Evolutionary conservation across 1,139 yeast species (phyloP).

Genomic region (Hansenula sp.): DNA sequence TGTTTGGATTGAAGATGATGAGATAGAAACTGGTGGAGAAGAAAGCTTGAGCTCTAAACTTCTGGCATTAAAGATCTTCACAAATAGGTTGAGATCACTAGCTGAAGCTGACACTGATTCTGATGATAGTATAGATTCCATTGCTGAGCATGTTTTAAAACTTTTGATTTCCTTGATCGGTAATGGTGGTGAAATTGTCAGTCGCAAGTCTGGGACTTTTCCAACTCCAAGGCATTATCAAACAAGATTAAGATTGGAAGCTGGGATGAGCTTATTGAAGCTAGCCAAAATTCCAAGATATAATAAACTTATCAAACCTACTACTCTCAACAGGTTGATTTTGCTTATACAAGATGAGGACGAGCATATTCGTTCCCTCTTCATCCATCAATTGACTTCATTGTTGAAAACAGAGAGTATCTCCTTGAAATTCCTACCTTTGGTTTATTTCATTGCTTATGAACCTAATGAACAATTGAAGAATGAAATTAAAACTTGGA

Average conservation of each 20-base stretch:
- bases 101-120: conserved; percentile 27
- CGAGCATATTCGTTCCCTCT: conserved; percentile 49
- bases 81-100: conserved; percentile 56
- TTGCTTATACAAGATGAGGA: conserved; percentile 67
- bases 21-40: conserved; percentile 31
- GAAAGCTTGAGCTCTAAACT: conserved; percentile 42
- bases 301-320: conserved; percentile 49
- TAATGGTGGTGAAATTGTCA: conserved; percentile 79
- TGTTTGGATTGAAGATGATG: conserved; percentile 48
- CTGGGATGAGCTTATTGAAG: conserved; percentile 65
- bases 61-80: conserved; percentile 54
- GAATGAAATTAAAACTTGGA: conserved; percentile 64
- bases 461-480: conserved; percentile 59
- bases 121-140: conserved; percentile 30
- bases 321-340: conserved; percentile 49
- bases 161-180: conserved; percentile 63
- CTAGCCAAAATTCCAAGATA: conserved; percentile 55
- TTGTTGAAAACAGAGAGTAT: conserved; percentile 49
- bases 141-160: conserved; percentile 64
- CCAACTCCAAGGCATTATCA: conserved; percentile 68
- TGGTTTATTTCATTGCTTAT: conserved; percentile 70
- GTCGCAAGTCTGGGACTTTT: conserved; percentile 37
- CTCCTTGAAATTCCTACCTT: conserved; percentile 62
- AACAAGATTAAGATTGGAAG: conserved; percentile 59
- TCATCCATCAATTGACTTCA: conserved; percentile 49